Conservation (phyloP, 495 filamentous ascomycete genomes). For the Xylaria bambusicola region DNA sequence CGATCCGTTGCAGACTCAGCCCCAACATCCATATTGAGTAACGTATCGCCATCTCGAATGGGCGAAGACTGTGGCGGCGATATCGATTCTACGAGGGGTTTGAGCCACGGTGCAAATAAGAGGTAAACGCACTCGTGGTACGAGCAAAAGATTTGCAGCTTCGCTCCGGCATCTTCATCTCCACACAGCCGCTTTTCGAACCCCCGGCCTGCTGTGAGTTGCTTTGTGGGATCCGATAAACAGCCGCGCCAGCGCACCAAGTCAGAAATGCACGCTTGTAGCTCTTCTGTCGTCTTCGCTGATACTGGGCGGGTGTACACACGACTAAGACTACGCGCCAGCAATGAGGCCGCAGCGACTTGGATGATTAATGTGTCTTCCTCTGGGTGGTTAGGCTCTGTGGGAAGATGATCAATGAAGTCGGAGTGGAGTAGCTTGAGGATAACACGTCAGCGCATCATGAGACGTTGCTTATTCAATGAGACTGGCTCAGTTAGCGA, state of each 20-base stretch:
- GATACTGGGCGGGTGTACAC: background rate
- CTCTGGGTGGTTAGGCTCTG: background rate
- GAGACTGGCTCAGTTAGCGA: too few species aligned
- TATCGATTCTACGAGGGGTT: slow-evolving; percentile 1
- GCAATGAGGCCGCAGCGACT: background rate
- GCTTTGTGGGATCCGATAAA: slow-evolving; percentile 1
- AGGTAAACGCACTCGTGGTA: slow-evolving; percentile 10
- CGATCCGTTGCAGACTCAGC: background rate
- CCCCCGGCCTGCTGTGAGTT: background rate
- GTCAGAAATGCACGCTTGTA: slow-evolving; percentile 2
- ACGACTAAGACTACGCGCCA: background rate
- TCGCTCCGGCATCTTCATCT: slow-evolving; percentile 4
- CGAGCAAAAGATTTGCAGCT: slow-evolving; percentile 1
- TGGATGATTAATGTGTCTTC: background rate
- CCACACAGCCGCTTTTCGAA: slow-evolving; percentile 1
- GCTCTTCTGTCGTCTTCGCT: slow-evolving; percentile 1
- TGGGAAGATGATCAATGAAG: slow-evolving; percentile 11
- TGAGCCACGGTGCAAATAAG: slow-evolving; percentile 5
- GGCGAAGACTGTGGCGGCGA: background rate
- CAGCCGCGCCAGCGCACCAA: background rate
- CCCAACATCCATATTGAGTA: background rate
- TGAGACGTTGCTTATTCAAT: too few species aligned
- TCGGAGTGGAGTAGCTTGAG: slow-evolving; percentile 5
- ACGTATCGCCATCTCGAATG: background rate
- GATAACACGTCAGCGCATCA: background rate